Conservation (phyloP, 2,329 filamentous ascomycete genomes). For the Colletotrichum gloeosporioides region DNA sequence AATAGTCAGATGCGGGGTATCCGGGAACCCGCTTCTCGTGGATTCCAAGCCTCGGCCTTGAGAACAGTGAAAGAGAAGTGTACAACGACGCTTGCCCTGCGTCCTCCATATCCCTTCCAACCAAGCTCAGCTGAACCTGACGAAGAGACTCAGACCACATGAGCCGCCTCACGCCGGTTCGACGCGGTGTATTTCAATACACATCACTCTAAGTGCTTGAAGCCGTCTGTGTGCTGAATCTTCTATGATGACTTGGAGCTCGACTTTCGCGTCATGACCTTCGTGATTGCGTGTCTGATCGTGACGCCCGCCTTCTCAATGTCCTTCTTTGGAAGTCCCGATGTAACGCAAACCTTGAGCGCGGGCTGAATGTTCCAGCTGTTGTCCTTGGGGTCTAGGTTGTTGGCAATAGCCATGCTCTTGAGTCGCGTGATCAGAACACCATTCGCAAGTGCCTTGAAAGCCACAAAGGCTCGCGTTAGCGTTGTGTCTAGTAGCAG, state of each 20-base stretch:
- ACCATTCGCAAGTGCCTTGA: slow-evolving; percentile 82
- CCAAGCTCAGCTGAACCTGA: neutral
- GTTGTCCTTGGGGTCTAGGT: slow-evolving; percentile 71
- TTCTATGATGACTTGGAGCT: slow-evolving; percentile 38
- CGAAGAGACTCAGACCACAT: neutral
- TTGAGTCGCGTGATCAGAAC: slow-evolving; percentile 90
- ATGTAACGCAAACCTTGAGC: slow-evolving; percentile 90
- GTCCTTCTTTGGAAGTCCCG: slow-evolving; percentile 89
- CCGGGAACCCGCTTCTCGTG: neutral
- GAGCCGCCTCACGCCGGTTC: neutral
- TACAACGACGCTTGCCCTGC: neutral
- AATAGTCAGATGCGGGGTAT: neutral
- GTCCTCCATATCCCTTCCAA: neutral
- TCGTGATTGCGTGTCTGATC: slow-evolving; percentile 92
- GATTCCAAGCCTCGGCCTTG: neutral
- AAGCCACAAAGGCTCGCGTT: neutral
- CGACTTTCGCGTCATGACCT: slow-evolving; percentile 76
- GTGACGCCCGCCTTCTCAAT: slow-evolving; percentile 90
- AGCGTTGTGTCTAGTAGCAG: neutral
- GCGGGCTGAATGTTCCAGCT: slow-evolving; percentile 77
- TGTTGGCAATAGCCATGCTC: slow-evolving; percentile 69
- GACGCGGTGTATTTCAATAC: neutral
- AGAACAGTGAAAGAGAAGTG: neutral
- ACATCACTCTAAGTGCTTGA: slow-evolving; percentile 22
- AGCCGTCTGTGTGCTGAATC: neutral